Evolutionary conservation across 208 protist species (phyloP).

Genomic region (Herpetomonas samuelpessoai): DNA sequence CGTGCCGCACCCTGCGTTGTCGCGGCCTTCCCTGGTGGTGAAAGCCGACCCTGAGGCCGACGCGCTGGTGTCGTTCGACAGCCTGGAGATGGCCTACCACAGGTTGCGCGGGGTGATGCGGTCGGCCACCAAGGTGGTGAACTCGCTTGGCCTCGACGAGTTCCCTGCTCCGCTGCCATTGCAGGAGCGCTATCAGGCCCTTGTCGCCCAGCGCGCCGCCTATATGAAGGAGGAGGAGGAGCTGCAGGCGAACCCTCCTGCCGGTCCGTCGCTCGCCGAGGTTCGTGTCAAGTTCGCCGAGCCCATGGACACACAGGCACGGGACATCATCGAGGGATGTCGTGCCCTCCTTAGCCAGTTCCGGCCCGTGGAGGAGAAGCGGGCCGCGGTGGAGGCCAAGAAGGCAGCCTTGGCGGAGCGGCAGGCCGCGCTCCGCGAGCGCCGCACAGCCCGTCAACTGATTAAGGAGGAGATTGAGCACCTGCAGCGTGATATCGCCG

Average conservation of each 20-base stretch:
- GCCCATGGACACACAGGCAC: slow-evolving; percentile 19
- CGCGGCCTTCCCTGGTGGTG: background rate
- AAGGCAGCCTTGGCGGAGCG: slow-evolving; percentile 36
- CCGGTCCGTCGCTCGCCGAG: slow-evolving; percentile 25
- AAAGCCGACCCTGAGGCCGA: background rate
- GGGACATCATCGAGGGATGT: slow-evolving; percentile 29
- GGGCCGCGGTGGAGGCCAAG: slow-evolving; percentile 44
- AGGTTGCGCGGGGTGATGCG: slow-evolving; percentile 19
- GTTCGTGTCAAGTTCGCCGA: slow-evolving; percentile 20
- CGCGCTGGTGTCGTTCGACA: slow-evolving; percentile 17
- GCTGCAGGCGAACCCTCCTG: slow-evolving; percentile 24
- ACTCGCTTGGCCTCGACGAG: slow-evolving; percentile 8
- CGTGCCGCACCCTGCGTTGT: background rate
- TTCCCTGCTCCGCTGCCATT: slow-evolving; percentile 44
- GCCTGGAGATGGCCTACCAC: slow-evolving; percentile 33
- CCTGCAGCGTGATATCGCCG: slow-evolving; percentile 25
- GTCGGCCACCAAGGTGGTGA: slow-evolving; percentile 14
- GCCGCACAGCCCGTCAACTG: slow-evolving; percentile 30
- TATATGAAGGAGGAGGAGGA: slow-evolving; percentile 31
- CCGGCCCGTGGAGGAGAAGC: slow-evolving; percentile 44
- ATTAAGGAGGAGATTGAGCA: slow-evolving; percentile 37
- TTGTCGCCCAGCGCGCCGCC: slow-evolving; percentile 37
- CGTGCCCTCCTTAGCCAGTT: slow-evolving; percentile 20
- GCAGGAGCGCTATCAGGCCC: slow-evolving; percentile 17
- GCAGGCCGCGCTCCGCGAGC: slow-evolving; percentile 42